Conservation (phyloP, 352 stramenopile species). For the Hyaloperonospora brassicae region DNA sequence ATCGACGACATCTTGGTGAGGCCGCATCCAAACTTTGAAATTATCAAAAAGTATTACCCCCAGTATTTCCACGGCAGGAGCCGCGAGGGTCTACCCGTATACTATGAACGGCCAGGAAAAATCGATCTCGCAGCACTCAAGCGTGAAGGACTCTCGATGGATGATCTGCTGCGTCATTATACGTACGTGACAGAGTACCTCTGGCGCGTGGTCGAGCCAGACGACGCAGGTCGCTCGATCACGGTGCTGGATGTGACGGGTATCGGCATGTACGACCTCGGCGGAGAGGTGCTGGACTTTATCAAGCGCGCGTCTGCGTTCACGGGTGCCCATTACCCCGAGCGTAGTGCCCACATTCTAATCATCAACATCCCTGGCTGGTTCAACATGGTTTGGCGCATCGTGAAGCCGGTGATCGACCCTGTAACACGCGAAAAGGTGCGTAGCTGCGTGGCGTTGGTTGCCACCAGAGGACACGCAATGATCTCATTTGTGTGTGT, state of each 20-base stretch:
- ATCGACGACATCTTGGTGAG: conserved; percentile 85
- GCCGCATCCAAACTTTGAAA: conserved; percentile 71
- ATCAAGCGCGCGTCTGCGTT: conserved; percentile 81
- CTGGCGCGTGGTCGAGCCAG: conserved; percentile 76
- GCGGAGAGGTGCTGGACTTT: conserved; percentile 83
- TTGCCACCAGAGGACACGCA: background rate
- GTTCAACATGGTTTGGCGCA: conserved; percentile 92
- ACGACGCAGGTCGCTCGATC: conserved; percentile 61
- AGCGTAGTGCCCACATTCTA: conserved; percentile 90
- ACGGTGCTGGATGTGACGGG: conserved; percentile 80
- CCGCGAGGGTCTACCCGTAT: conserved; percentile 65
- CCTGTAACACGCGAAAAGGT: conserved; percentile 93
- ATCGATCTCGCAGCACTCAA: conserved; percentile 84
- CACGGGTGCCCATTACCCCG: conserved; percentile 89
- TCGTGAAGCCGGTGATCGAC: conserved; percentile 90
- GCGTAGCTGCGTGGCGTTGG: background rate
- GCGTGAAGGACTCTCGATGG: conserved; percentile 79
- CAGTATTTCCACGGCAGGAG: conserved; percentile 86
- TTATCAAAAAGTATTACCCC: conserved; percentile 89
- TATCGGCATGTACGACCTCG: conserved; percentile 84
- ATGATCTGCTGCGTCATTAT: conserved; percentile 85
- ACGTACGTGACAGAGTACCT: conserved; percentile 91
- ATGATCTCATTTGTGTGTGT: background rate
- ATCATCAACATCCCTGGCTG: conserved; percentile 93
- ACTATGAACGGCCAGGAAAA: conserved; percentile 82